Conservation (phyloP, 345 rosid species). For the Euphorbia pulcherrima region DNA sequence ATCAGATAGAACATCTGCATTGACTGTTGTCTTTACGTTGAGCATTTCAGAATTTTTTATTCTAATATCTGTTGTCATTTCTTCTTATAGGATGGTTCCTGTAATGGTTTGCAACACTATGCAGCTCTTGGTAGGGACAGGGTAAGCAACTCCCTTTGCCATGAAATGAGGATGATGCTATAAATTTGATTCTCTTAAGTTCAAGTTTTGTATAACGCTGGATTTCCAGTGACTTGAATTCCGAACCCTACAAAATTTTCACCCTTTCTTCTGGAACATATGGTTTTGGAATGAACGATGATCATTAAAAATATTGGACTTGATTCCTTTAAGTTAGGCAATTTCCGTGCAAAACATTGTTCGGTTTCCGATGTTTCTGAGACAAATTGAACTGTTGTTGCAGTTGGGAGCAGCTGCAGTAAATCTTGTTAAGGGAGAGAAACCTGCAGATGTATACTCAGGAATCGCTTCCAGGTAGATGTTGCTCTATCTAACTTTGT, state of each 20-base stretch:
- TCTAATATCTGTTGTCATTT: slow-evolving; percentile 16
- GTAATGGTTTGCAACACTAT: slow-evolving; percentile 98
- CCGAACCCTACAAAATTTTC: background rate
- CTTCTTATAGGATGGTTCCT: slow-evolving; percentile 88
- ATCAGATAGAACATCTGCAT: background rate
- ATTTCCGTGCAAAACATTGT: background rate
- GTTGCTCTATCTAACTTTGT: slow-evolving; percentile 11
- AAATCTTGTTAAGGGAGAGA: slow-evolving; percentile 83
- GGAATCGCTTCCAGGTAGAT: slow-evolving; percentile 81
- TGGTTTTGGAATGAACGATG: background rate
- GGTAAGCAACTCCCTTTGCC: slow-evolving; percentile 45
- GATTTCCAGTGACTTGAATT: background rate
- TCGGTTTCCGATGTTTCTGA: background rate
- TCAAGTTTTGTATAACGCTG: background rate
- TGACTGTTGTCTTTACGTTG: background rate
- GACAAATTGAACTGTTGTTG: slow-evolving; percentile 10
- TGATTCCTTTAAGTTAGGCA: background rate
- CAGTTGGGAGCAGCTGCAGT: slow-evolving; percentile 98
- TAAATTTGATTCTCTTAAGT: background rate
- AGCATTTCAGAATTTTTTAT: background rate
- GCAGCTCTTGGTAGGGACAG: slow-evolving; percentile 98
- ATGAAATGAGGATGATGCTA: background rate
- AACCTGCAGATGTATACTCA: slow-evolving; percentile 94
- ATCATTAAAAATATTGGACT: background rate
- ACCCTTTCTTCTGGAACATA: background rate